Conservation (phyloP, 768 basidiomycete genomes). For the Mycena amicta region DNA sequence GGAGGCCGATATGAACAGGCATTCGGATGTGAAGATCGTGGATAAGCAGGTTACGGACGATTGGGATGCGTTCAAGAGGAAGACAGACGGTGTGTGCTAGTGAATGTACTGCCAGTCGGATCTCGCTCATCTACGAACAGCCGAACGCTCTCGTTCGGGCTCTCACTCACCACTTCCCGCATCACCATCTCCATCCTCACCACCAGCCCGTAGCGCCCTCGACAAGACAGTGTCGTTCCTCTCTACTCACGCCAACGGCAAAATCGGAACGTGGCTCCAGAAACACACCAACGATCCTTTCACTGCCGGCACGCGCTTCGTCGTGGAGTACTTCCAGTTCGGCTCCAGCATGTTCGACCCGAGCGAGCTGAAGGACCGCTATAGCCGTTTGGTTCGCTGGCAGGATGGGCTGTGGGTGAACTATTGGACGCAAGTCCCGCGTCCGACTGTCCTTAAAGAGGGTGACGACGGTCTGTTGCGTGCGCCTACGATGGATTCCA, state of each 20-base stretch:
- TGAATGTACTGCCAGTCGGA: too few relatives aligned
- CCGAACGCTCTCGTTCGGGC: conserved; percentile 18
- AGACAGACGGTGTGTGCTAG: conserved; percentile 28
- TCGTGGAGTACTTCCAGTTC: conserved; percentile 60
- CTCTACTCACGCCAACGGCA: conserved; percentile 43
- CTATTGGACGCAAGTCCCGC: conserved; percentile 52
- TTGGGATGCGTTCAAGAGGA: conserved; percentile 49
- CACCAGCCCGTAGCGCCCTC: conserved; percentile 22
- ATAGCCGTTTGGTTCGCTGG: conserved; percentile 50
- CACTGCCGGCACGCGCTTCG: conserved; percentile 50
- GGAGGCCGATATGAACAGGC: conserved; percentile 46
- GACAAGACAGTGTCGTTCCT: conserved; percentile 42
- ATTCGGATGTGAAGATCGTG: conserved; percentile 45
- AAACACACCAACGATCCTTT: conserved; percentile 58
- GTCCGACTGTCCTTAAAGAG: conserved; percentile 13
- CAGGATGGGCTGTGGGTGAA: conserved; percentile 52
- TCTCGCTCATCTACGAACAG: conserved; percentile 6
- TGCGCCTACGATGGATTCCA: conserved; percentile 26
- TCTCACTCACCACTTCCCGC: conserved; percentile 13
- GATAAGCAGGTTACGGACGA: conserved; percentile 49
- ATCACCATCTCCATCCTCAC: conserved; percentile 17
- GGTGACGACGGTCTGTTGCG: conserved; percentile 28
- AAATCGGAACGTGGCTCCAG: conserved; percentile 49
- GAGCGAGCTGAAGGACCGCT: conserved; percentile 49
- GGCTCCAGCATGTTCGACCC: conserved; percentile 63